Evolutionary conservation across 2,329 filamentous ascomycete genomes (phyloP).

Genomic region (Coniella vitis): DNA sequence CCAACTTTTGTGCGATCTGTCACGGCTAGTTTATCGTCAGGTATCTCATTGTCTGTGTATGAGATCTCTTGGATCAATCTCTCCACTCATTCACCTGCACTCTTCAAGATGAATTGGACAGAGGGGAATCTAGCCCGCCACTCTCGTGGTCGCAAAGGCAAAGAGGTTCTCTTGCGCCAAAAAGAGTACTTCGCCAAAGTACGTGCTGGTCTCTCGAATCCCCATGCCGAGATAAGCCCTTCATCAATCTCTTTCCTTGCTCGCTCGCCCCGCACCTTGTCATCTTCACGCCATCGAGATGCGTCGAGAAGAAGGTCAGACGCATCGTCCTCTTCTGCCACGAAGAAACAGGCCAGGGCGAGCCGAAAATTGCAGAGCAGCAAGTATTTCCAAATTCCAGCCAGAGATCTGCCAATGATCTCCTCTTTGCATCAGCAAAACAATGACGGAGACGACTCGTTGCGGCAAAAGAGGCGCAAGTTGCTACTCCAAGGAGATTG

Average conservation of each 20-base stretch:
- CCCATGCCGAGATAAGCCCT: constrained; percentile 25
- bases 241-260: constrained; percentile 24
- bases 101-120: constrained; percentile 41
- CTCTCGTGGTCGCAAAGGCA: constrained; percentile 28
- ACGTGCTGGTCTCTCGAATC: constrained; percentile 26
- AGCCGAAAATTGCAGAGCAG: neutral
- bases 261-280: constrained; percentile 15
- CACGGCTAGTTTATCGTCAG: too few relatives aligned
- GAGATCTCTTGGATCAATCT: too few relatives aligned
- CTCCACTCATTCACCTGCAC: too few relatives aligned
- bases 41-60: too few relatives aligned
- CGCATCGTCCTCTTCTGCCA: neutral
- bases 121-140: constrained; percentile 39
- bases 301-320: constrained; percentile 2
- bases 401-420: neutral
- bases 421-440: neutral
- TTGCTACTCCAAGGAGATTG: constrained; percentile 28
- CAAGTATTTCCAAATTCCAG: constrained; percentile 1
- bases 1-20: neutral
- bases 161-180: constrained; percentile 31
- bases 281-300: constrained; percentile 7
- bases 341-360: constrained; percentile 11
- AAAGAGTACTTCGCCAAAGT: constrained; percentile 41
- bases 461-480: constrained; percentile 23
- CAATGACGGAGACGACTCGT: neutral